Conservation (phyloP, 2,329 filamentous ascomycete species). For the Allantophomopsis lycopodina region DNA sequence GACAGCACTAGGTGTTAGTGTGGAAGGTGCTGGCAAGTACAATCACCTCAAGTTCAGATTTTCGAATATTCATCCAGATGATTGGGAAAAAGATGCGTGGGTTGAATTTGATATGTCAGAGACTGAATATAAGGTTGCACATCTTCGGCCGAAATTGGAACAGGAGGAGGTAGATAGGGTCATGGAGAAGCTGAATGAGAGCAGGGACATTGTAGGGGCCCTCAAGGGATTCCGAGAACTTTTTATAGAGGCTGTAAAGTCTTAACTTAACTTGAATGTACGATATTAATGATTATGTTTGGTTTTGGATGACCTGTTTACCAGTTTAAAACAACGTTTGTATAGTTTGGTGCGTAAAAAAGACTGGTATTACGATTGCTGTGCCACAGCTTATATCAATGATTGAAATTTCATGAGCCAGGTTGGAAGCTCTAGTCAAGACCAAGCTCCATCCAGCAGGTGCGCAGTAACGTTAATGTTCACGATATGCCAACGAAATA, state of each 20-base stretch:
- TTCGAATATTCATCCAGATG: constrained; percentile 71
- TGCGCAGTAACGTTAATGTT: no score
- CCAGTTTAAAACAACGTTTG: no score
- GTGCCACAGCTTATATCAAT: no score
- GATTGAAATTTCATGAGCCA: no score
- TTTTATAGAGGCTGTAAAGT: constrained; percentile 53
- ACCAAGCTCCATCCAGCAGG: no score
- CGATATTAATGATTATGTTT: no score
- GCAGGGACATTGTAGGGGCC: constrained; percentile 54
- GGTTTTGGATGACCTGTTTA: no score
- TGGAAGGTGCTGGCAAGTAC: constrained; percentile 75
- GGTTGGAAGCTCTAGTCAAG: no score
- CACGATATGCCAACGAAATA: no score
- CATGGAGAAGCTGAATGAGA: constrained; percentile 70
- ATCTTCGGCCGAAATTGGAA: constrained; percentile 72
- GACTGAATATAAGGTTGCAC: constrained; percentile 73
- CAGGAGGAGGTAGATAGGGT: constrained; percentile 64
- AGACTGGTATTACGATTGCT: no score
- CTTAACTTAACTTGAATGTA: no score
- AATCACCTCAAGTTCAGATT: constrained; percentile 87
- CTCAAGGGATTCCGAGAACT: constrained; percentile 74
- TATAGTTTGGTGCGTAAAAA: no score
- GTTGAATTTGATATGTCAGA: constrained; percentile 79
- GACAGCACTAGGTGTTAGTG: constrained; percentile 72
- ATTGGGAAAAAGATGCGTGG: constrained; percentile 83